Percentiles rank a stretch among this genome's conserved stretches.
phyloP scores from a whole-genome alignment of 345 rosid genomes.

The Gossypium raimondii region DNA sequence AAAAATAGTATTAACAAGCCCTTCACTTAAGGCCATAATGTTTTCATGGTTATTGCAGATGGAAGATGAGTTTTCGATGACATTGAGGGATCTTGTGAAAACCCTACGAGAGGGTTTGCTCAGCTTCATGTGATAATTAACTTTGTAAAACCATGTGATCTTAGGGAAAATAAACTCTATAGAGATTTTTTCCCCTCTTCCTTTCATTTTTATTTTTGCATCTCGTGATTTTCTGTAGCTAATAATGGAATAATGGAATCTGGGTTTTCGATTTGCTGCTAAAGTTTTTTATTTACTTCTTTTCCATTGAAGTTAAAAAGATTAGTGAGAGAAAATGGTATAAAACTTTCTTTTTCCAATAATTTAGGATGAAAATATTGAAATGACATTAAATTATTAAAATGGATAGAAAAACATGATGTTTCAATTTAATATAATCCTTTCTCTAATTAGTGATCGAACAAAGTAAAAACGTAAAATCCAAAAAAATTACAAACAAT shows the following conservation, averaged over 20 bases:
- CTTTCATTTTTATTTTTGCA: not conserved
- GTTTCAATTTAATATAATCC: too few species aligned
- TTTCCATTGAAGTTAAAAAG: too few species aligned
- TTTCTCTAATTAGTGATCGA: too few species aligned
- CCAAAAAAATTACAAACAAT: too few species aligned
- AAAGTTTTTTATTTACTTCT: not conserved
- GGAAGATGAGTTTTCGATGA: slow-evolving; percentile 41
- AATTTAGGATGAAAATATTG: too few species aligned
- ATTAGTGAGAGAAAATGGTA: too few species aligned
- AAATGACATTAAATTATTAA: too few species aligned
- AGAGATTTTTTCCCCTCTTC: not conserved
- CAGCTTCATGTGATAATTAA: slow-evolving; percentile 23
- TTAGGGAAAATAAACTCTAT: not conserved
- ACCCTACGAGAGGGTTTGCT: slow-evolving; percentile 43
- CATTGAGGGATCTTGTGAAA: slow-evolving; percentile 49
- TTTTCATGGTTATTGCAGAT: slow-evolving; percentile 41
- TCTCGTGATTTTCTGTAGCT: not conserved
- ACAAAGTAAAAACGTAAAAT: too few species aligned
- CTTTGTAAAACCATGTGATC: not conserved
- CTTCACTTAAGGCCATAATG: not conserved
- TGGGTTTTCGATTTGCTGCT: not conserved
- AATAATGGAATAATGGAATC: not conserved
- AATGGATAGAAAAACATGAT: too few species aligned
- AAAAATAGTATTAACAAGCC: not conserved
- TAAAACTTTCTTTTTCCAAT: too few species aligned